These are phyloP conservation scores for Saccharomycopsis amapae DNA, from an alignment of 805 yeast genomes.

Conservation along the genomic window DNA sequence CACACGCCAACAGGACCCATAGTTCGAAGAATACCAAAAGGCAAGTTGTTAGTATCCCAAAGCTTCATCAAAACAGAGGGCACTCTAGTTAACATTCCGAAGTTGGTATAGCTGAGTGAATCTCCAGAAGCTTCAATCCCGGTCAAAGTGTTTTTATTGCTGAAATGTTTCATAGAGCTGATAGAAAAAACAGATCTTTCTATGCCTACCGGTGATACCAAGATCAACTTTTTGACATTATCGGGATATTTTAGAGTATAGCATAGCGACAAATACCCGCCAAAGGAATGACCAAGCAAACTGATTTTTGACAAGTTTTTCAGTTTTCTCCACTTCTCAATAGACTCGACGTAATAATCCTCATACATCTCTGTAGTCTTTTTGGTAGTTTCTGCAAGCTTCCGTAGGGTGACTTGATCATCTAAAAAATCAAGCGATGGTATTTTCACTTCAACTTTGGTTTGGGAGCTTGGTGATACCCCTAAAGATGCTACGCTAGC, in stretches of 20 bases:
- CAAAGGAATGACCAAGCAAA: constrained; percentile 71
- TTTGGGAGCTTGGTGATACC: too few species aligned
- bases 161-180: constrained; percentile 30
- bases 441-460: too few species aligned
- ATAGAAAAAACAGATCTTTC: constrained; percentile 62
- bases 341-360: constrained; percentile 45
- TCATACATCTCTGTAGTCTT: constrained; percentile 42
- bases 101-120: constrained; percentile 34
- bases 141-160: constrained; percentile 24
- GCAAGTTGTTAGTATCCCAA: constrained; percentile 33
- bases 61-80: constrained; percentile 40
- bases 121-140: constrained; percentile 30
- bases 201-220: constrained; percentile 74
- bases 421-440: constrained; percentile 8
- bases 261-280: constrained; percentile 64
- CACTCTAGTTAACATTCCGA: constrained; percentile 35
- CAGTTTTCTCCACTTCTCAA: constrained; percentile 57
- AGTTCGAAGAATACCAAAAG: constrained; percentile 17
- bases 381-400: constrained; percentile 31
- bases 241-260: constrained; percentile 56
- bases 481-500: too few species aligned
- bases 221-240: constrained; percentile 43
- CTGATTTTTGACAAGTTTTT: constrained; percentile 47
- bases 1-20: constrained; percentile 33
- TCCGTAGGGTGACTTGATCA: constrained; percentile 23